Base-by-base conservation (phyloP, 2,329 filamentous ascomycete species). In the Fonsecaea multimorphosa region DNA sequence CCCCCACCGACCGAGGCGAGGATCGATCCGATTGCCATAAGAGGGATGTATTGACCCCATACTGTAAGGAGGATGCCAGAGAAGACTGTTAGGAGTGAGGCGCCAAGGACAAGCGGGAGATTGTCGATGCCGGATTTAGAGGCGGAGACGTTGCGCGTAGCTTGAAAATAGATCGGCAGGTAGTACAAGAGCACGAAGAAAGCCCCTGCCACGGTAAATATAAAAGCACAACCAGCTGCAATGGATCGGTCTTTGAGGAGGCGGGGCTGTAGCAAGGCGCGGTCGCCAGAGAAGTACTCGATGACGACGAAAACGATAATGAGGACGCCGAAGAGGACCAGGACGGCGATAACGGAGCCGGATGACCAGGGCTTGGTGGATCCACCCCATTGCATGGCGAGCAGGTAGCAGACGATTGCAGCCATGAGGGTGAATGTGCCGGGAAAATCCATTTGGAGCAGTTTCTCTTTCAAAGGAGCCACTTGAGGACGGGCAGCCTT, bases 101-200 rank as follows among this genome's bases (percentile, higher is more conserved):
- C 74, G 4, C 72, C 73, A 3, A 84, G 62, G 2, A 83, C 76
- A 14, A 82, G 68, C 16, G 81, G 77, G 11, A 83, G 69, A 58
- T 80, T 82, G 36, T 75, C 72, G 12, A 84, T 73, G 4, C 81
- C 81, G 1, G 75, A 78, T 27, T 71, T 59, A 12, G 74, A 72
- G 0, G 81, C 74, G 8, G 68, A 74, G 12, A 74, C 72, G 54
- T 74, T 73, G 22, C 72, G 68, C 8, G 82, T 74, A 0, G 75
- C 73, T 71, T 84, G 82, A 73, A 84, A 84, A 69, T 82, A 84
- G 36, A 84, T 79, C 8, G 81, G 81, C 0, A 83, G 73, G 68
- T 81, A 82, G 72, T 82, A 83, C 9, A 82, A 68, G 1, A 78
- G 58, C 14, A 79, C 27, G 63, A 79, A 76, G 61, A 76, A 80